Evolutionary conservation across 1,284 basidiomycete species (phyloP), one percentile per base, ranked within the genome.

Genomic region (Mycosarcoma maydis): DNA sequence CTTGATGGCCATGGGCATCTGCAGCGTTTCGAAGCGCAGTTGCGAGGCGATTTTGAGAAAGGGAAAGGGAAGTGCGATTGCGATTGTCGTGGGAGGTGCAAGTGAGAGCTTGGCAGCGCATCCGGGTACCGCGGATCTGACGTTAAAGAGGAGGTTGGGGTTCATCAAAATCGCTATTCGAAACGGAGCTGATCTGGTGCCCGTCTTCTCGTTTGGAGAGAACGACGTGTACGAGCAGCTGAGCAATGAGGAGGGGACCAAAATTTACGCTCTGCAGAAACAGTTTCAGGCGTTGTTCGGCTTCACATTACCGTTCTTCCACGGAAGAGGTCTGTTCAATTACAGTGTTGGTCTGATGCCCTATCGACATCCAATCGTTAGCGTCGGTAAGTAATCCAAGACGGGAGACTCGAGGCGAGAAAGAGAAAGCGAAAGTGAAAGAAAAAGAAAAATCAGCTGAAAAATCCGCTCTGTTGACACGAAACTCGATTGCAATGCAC

Each of bases 221-320:
- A 98, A 98, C 82, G 95, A 98, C 90, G 95, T 98, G 49, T 98
- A 92, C 76, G 87, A 94, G 69, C 95, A 98, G 84, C 90, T 98
- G 87, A 89, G 92, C 1, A 98, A 97, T 80, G 89, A 93, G 75
- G 90, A 90, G 74, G 94, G 94, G 0, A 96, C 94, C 0, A 88
- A 88, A n/a, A 84, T 98, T 30, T 91, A 93, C 83, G 27, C 51
- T 22, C 17, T 77, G 22, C 78, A 80, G 62, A 78, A 77, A 37
- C 49, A 59, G n/a, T 65, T 80, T 36, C 77, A 80, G 64, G 41
- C 49, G 0, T 2, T 92, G 34, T 97, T 98, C 77, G 96, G 95
- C 0, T 99, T 98, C 80, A 99, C 95, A 0, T 83, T 98, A n/a
- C 95, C 95, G 20, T 83, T 95, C 37, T 95, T 97, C 83, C 92